phyloP scores from a whole-genome alignment of 1,284 basidiomycete species.

The Irpex rosettiformis region DNA sequence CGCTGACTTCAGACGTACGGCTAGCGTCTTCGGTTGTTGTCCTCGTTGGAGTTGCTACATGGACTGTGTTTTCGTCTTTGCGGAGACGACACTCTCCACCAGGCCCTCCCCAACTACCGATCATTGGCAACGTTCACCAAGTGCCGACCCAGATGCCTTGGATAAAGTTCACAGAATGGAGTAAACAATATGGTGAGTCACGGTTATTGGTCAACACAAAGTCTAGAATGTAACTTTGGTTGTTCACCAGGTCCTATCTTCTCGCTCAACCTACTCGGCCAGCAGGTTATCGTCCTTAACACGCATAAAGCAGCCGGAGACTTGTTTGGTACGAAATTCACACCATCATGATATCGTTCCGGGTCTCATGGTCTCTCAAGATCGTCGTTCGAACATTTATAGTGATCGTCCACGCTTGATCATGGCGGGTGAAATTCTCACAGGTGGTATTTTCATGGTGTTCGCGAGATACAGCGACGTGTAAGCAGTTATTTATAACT shows the following conservation, averaged over 20 bases:
- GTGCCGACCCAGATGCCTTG: slow-evolving; percentile 44
- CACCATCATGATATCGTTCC: too few relatives aligned
- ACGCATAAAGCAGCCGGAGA: slow-evolving; percentile 48
- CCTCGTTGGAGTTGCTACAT: background rate
- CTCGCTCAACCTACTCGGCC: slow-evolving; percentile 55
- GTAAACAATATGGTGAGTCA: slow-evolving; percentile 16
- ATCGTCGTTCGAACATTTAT: slow-evolving; percentile 49
- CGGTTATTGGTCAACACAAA: background rate
- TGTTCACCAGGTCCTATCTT: slow-evolving; percentile 46
- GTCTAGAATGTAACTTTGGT: background rate
- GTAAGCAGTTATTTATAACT: background rate
- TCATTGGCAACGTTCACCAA: slow-evolving; percentile 54
- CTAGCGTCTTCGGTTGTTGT: background rate
- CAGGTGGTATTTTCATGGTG: background rate
- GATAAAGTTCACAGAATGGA: slow-evolving; percentile 19
- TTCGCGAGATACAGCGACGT: background rate
- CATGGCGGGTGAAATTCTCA: slow-evolving; percentile 46
- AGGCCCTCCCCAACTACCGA: slow-evolving; percentile 54
- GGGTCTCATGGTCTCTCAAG: background rate
- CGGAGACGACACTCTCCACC: slow-evolving; percentile 35
- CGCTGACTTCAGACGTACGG: background rate
- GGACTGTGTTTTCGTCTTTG: background rate
- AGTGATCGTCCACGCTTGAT: slow-evolving; percentile 58
- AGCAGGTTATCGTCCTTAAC: slow-evolving; percentile 56
- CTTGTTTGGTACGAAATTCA: slow-evolving; percentile 45